A percentile compares a stretch with the other conserved stretches of the same genome.
Conservation (phyloP, 768 basidiomycete species). For the Lentinula aciculospora region DNA sequence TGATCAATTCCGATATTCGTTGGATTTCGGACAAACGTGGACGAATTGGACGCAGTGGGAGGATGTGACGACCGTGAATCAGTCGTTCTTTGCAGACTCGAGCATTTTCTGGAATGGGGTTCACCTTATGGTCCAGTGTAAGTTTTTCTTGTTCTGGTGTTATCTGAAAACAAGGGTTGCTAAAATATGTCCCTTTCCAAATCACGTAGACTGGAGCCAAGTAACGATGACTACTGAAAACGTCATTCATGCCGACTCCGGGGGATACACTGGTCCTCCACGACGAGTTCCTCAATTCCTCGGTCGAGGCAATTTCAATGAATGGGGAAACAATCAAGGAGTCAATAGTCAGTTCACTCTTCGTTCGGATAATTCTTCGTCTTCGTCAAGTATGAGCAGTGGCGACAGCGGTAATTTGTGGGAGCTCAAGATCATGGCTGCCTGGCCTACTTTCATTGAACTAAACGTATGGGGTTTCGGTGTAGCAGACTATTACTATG, state of each 20-base stretch:
- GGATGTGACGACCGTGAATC: constrained; percentile 57
- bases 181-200: neutral
- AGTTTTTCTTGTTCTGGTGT: constrained; percentile 19
- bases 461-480: constrained; percentile 89
- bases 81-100: constrained; percentile 42
- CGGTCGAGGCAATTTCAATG: constrained; percentile 85
- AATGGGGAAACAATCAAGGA: constrained; percentile 89
- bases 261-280: constrained; percentile 42
- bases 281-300: constrained; percentile 86
- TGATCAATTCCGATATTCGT: constrained; percentile 80
- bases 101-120: constrained; percentile 71
- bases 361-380: constrained; percentile 20
- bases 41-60: constrained; percentile 78
- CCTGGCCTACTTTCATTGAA: constrained; percentile 88
- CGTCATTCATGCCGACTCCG: constrained; percentile 70
- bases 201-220: constrained; percentile 67
- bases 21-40: constrained; percentile 85
- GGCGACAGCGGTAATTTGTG: constrained; percentile 48
- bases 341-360: constrained; percentile 64
- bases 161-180: neutral
- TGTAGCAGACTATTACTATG: constrained; percentile 73
- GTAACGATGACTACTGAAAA: constrained; percentile 54
- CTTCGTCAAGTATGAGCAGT: neutral
- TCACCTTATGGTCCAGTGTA: constrained; percentile 88
- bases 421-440: constrained; percentile 85